phyloP scores from a whole-genome alignment of 768 basidiomycete genomes.

The Kwoniella mangroviensis region DNA sequence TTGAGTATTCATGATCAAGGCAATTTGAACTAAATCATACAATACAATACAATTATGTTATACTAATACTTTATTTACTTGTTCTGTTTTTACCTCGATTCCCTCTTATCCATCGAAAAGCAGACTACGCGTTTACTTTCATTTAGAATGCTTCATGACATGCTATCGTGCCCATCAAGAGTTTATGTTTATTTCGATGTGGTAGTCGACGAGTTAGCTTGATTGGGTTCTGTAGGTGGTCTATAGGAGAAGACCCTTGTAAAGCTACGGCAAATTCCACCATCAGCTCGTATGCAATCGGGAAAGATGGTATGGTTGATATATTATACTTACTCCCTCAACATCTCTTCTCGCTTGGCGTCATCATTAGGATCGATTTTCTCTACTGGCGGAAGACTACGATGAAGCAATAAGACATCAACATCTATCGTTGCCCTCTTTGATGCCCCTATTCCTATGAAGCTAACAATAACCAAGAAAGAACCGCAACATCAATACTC shows the following conservation, averaged over 20 bases:
- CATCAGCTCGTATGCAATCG: not conserved
- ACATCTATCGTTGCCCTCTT: no score
- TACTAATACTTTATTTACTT: no score
- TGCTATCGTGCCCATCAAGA: no score
- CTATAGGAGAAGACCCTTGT: slow-evolving; percentile 36
- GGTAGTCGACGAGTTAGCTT: not conserved
- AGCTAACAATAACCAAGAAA: not conserved
- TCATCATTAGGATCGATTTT: slow-evolving; percentile 25
- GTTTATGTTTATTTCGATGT: not conserved
- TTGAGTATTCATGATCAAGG: no score
- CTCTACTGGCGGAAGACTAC: slow-evolving; percentile 19
- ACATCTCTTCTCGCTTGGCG: slow-evolving; percentile 33
- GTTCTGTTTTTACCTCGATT: no score
- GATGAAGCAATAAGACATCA: not conserved
- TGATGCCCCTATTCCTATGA: no score
- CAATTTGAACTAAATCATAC: no score
- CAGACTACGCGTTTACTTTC: no score
- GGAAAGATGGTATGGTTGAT: not conserved
- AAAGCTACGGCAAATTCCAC: slow-evolving; percentile 25
- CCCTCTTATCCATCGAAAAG: no score
- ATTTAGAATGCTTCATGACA: no score
- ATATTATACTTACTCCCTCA: slow-evolving; percentile 44
- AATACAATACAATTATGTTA: no score
- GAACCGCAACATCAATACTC: no score
- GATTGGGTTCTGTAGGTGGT: slow-evolving; percentile 6